These are phyloP conservation scores for Saccharomycopsis sp. DNA, from an alignment of 805 yeast species.

Conservation along the genomic window DNA sequence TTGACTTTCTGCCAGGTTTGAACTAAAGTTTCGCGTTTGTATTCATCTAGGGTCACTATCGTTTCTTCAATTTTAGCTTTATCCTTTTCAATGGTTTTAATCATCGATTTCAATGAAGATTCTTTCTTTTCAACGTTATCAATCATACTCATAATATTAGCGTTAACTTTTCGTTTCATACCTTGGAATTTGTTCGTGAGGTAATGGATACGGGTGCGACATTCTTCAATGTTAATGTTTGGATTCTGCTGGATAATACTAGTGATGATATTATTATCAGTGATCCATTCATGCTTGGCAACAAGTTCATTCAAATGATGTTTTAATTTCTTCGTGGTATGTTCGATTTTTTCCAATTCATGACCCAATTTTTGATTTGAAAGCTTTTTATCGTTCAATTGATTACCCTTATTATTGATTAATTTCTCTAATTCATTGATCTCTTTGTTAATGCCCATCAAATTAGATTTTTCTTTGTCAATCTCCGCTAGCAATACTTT, in stretches of 20 bases:
- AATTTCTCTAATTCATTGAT: constrained; percentile 48
- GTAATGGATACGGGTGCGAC: constrained; percentile 48
- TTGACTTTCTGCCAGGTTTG: constrained; percentile 85
- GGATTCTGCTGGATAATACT: constrained; percentile 56
- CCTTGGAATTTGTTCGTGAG: constrained; percentile 54
- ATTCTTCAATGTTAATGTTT: constrained; percentile 54
- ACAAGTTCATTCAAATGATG: constrained; percentile 38
- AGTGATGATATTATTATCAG: constrained; percentile 51
- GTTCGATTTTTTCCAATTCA: constrained; percentile 44
- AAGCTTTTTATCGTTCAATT: constrained; percentile 40
- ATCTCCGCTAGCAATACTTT: constrained; percentile 29
- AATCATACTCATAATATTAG: constrained; percentile 83
- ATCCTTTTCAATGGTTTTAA: constrained; percentile 81
- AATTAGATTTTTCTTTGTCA: constrained; percentile 49
- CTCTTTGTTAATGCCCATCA: constrained; percentile 72
- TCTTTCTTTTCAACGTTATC: constrained; percentile 91
- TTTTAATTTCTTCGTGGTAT: constrained; percentile 32
- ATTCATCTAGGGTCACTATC: constrained; percentile 71
- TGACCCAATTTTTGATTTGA: constrained; percentile 48
- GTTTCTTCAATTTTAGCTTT: constrained; percentile 86
- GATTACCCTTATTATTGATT: constrained; percentile 36
- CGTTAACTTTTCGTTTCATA: constrained; percentile 76
- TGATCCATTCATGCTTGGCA: constrained; percentile 65
- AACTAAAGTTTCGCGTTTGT: constrained; percentile 74
- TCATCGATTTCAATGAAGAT: constrained; percentile 65